phyloP scores from a whole-genome alignment of 768 basidiomycete genomes.

The Trametes maxima region DNA sequence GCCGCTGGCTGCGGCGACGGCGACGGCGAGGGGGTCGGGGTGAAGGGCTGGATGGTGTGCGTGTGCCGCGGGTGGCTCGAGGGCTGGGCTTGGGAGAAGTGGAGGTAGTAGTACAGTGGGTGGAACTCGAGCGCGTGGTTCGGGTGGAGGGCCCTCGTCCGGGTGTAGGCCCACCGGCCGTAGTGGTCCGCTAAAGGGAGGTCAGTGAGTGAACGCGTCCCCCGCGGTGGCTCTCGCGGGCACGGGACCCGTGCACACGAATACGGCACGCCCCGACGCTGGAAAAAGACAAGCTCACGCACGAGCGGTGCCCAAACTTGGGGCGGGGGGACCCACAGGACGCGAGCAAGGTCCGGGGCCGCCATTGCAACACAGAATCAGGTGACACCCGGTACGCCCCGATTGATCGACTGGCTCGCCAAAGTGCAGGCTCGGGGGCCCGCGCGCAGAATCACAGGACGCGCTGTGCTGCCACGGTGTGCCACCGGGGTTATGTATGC shows the following conservation, averaged over 20 bases:
- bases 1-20: slow-evolving; percentile 12
- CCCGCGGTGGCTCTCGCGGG: too few relatives aligned
- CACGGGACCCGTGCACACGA: too few relatives aligned
- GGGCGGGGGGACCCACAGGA: background rate
- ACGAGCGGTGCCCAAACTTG: slow-evolving; percentile 2
- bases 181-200: slow-evolving; percentile 22
- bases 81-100: slow-evolving; percentile 21
- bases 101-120: slow-evolving; percentile 31
- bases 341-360: slow-evolving; percentile 13
- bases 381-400: slow-evolving; percentile 11
- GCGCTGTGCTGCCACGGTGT: background rate
- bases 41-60: slow-evolving; percentile 2
- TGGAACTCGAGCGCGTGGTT: slow-evolving; percentile 23
- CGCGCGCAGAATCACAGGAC: slow-evolving; percentile 13
- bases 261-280: too few relatives aligned
- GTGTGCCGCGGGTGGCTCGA: background rate
- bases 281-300: background rate
- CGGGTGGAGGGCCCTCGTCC: slow-evolving; percentile 11
- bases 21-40: slow-evolving; percentile 22
- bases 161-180: slow-evolving; percentile 2
- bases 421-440: background rate
- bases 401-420: slow-evolving; percentile 7
- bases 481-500: slow-evolving; percentile 13
- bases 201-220: too few relatives aligned
- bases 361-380: background rate